These are phyloP conservation scores for Cladophialophora immunda DNA, from an alignment of 2,329 filamentous ascomycete species.

Conservation along the genomic window DNA sequence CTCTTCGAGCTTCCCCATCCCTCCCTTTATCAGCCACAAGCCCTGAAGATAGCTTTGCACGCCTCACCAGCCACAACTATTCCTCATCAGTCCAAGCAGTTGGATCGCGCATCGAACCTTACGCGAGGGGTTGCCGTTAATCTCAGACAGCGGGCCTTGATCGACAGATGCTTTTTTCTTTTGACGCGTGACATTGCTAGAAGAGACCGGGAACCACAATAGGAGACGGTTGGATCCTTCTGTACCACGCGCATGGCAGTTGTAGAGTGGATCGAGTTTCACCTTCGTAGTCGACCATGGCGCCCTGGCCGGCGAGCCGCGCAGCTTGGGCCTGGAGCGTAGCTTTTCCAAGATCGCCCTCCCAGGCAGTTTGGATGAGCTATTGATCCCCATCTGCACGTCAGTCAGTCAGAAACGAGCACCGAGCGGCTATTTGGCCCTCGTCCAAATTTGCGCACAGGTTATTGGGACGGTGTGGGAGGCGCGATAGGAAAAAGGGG, in stretches of 20 bases:
- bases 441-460: slow-evolving; percentile 8
- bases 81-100: slow-evolving; percentile 5
- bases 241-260: slow-evolving; percentile 9
- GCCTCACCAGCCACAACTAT: slow-evolving; percentile 12
- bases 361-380: background rate
- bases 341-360: background rate
- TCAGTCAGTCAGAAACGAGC: slow-evolving; percentile 8
- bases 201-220: slow-evolving; percentile 2
- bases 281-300: background rate
- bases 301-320: slow-evolving; percentile 3
- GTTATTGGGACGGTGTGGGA: slow-evolving; percentile 15
- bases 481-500: slow-evolving; percentile 20
- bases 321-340: background rate
- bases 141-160: slow-evolving; percentile 27
- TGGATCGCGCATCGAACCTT: slow-evolving; percentile 10
- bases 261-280: slow-evolving; percentile 2
- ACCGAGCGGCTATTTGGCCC: slow-evolving; percentile 19
- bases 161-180: slow-evolving; percentile 15
- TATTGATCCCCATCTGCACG: background rate
- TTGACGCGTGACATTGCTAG: slow-evolving; percentile 14
- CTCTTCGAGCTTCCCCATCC: background rate
- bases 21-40: slow-evolving; percentile 13
- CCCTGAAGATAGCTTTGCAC: background rate
- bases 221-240: slow-evolving; percentile 8
- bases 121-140: slow-evolving; percentile 19